Conservation (phyloP, 192 early-diverging fungal genomes). For the Podochytrium sp. region DNA sequence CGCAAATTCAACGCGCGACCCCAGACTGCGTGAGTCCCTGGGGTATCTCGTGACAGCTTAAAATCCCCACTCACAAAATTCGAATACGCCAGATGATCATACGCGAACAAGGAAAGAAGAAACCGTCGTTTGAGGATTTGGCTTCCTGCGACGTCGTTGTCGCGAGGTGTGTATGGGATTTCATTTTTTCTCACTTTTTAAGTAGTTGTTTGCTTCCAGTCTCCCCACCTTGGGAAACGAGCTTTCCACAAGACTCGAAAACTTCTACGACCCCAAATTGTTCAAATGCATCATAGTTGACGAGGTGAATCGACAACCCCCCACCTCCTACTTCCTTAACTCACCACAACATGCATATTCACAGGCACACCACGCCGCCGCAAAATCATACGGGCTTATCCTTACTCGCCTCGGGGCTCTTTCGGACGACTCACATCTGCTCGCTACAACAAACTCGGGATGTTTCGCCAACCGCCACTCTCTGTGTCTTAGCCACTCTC, state of each 20-base stretch:
- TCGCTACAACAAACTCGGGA: too few relatives aligned
- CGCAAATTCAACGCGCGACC: constrained; percentile 64
- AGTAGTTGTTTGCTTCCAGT: too few relatives aligned
- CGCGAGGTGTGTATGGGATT: constrained; percentile 33
- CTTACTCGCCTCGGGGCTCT: constrained; percentile 69
- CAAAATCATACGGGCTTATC: constrained; percentile 73
- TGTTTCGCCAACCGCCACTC: too few relatives aligned
- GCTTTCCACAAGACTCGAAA: constrained; percentile 52
- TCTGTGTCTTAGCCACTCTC: too few relatives aligned
- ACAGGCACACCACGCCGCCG: constrained; percentile 92
- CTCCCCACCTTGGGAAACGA: constrained; percentile 73
- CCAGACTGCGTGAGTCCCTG: constrained; percentile 56
- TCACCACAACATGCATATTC: too few relatives aligned
- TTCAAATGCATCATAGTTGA: constrained; percentile 93
- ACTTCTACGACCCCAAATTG: constrained; percentile 69
- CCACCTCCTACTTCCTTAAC: background rate
- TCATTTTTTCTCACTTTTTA: too few relatives aligned
- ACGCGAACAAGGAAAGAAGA: constrained; percentile 49
- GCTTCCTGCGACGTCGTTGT: constrained; percentile 9
- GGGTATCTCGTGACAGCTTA: too few relatives aligned
- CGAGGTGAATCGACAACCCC: constrained; percentile 40
- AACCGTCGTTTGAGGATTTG: constrained; percentile 51
- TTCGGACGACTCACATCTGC: too few relatives aligned
- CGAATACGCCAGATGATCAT: constrained; percentile 35
- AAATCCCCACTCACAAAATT: too few relatives aligned